These are phyloP conservation scores for Prunus padus DNA, from an alignment of 306 rosid genomes.

Conservation along the genomic window DNA sequence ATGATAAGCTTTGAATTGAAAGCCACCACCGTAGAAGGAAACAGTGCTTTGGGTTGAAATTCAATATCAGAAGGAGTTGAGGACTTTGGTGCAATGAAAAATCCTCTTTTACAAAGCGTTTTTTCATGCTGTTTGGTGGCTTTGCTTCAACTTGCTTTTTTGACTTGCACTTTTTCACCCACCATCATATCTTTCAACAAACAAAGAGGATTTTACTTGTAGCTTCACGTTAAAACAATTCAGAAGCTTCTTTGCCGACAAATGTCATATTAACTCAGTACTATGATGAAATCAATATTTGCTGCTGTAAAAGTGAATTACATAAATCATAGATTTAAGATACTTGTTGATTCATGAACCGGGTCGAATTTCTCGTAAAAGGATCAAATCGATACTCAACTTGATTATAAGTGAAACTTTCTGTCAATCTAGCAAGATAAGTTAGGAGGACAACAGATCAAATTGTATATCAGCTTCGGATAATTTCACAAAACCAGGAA, in stretches of 20 bases:
- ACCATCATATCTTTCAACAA: not conserved
- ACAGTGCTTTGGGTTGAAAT: not conserved
- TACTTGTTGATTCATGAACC: not conserved
- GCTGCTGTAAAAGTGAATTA: too few species aligned
- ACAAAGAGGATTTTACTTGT: not conserved
- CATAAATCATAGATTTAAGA: too few species aligned
- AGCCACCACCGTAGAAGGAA: conserved; percentile 1
- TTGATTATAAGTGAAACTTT: not conserved
- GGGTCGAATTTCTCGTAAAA: not conserved
- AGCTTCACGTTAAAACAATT: not conserved
- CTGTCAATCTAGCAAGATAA: not conserved
- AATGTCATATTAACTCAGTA: too few species aligned
- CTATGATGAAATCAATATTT: too few species aligned
- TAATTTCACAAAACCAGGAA: conserved; percentile 4
- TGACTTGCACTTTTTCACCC: not conserved
- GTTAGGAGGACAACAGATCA: too few species aligned
- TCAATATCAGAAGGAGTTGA: not conserved
- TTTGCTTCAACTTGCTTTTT: not conserved
- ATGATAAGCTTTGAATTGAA: not conserved
- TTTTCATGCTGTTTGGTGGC: not conserved
- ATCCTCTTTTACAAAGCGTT: not conserved
- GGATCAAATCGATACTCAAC: not conserved
- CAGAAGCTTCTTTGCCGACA: not conserved
- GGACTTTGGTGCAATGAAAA: not conserved
- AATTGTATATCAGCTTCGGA: not conserved